phyloP scores from a whole-genome alignment of 2,329 filamentous ascomycete species.

The Diatrype stigma region DNA sequence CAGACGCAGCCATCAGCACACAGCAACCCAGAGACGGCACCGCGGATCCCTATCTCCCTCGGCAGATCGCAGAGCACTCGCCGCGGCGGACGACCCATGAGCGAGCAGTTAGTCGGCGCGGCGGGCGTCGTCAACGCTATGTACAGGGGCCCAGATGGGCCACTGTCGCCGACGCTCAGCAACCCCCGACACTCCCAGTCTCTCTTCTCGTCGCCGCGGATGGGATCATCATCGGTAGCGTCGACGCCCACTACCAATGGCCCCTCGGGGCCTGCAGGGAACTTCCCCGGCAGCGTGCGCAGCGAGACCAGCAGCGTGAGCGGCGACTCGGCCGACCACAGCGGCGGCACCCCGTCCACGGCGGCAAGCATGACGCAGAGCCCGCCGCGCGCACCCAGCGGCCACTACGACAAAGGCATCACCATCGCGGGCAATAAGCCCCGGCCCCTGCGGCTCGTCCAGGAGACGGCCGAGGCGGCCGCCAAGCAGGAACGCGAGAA shows the following conservation, averaged over 20 bases:
- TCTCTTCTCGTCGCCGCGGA: constrained; percentile 46
- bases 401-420: constrained; percentile 47
- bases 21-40: constrained; percentile 68
- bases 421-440: constrained; percentile 69
- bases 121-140: constrained; percentile 82
- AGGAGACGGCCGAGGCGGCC: constrained; percentile 65
- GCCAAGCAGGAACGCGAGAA: constrained; percentile 45
- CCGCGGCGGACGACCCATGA: constrained; percentile 51
- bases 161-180: constrained; percentile 55
- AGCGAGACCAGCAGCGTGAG: constrained; percentile 62
- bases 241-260: constrained; percentile 11
- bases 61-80: constrained; percentile 52
- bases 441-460: constrained; percentile 79
- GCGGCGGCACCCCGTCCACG: not conserved
- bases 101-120: constrained; percentile 58
- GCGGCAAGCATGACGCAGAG: constrained; percentile 31
- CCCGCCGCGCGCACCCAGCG: constrained; percentile 43
- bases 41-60: constrained; percentile 66
- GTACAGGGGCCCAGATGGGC: constrained; percentile 71
- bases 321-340: constrained; percentile 60
- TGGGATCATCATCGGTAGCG: constrained; percentile 4
- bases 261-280: constrained; percentile 43
- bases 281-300: constrained; percentile 65
- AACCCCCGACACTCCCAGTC: constrained; percentile 58
- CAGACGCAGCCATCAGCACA: constrained; percentile 35